phyloP scores from a whole-genome alignment of 257 asterid genomes.

The Nicotiana obtusifolia region DNA sequence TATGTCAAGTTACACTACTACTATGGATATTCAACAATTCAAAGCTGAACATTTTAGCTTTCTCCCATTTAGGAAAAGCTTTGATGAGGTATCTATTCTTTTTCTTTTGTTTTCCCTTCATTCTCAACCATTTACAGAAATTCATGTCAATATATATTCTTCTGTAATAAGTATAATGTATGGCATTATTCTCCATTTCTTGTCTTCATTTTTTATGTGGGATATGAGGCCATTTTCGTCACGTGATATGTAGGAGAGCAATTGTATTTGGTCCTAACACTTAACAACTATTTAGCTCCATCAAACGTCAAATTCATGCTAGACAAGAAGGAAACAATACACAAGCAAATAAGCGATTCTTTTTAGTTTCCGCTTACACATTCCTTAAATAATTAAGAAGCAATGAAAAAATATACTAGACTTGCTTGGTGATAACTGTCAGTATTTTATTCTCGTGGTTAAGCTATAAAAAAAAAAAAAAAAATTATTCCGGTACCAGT shows the following conservation, averaged over 20 bases:
- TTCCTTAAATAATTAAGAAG: constrained; percentile 31
- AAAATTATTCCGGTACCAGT: not conserved
- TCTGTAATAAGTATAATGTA: not conserved
- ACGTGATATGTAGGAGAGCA: not conserved
- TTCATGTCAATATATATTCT: not conserved
- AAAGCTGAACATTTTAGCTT: constrained; percentile 68
- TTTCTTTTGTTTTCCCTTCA: not conserved
- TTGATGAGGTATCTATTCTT: constrained; percentile 58
- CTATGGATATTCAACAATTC: constrained; percentile 59
- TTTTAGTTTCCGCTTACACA: constrained; percentile 36
- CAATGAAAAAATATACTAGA: constrained; percentile 39
- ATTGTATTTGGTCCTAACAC: not conserved
- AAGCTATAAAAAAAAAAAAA: constrained; percentile 22
- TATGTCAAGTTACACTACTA: constrained; percentile 37
- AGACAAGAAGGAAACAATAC: constrained; percentile 2
- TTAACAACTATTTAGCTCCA: not conserved
- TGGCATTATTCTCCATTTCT: not conserved
- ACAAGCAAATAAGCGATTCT: constrained; percentile 12
- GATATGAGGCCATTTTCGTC: not conserved
- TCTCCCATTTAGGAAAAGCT: constrained; percentile 61
- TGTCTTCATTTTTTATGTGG: not conserved
- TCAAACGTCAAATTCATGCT: constrained; percentile 5
- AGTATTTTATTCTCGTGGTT: constrained; percentile 10
- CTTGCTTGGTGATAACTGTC: constrained; percentile 40
- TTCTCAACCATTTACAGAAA: not conserved